phyloP scores from a whole-genome alignment of 176 grass and related monocot species.

The Bolboschoenus planiculmis region DNA sequence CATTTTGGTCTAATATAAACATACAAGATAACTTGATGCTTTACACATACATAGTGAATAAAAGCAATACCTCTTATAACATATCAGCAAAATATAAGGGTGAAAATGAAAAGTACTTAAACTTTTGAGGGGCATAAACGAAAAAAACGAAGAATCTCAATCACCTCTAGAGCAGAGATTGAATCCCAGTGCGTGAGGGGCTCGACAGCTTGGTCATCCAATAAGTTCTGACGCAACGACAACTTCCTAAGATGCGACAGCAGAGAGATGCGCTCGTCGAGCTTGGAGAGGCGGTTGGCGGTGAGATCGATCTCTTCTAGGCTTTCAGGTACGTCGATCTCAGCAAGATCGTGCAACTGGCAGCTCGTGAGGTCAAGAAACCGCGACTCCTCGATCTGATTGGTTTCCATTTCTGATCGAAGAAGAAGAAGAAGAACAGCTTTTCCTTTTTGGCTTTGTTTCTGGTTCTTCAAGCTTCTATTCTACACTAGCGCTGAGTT shows the following conservation, averaged over 20 bases:
- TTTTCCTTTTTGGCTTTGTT: not conserved
- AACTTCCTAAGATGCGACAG: slow-evolving; percentile 63
- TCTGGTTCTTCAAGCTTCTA: not conserved
- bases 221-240: slow-evolving; percentile 75
- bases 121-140: not conserved
- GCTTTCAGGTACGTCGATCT: slow-evolving; percentile 67
- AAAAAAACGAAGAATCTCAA: not conserved
- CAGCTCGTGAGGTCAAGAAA: slow-evolving; percentile 83
- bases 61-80: slow-evolving; percentile 6
- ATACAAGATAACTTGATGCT: too few species aligned
- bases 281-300: slow-evolving; percentile 59
- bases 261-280: slow-evolving; percentile 55
- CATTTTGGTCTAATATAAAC: not conserved
- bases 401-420: slow-evolving; percentile 31
- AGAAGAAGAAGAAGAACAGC: not conserved
- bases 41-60: not conserved
- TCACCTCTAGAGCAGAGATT: slow-evolving; percentile 62
- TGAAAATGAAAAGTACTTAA: not conserved
- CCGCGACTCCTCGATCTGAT: slow-evolving; percentile 17
- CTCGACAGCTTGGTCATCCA: slow-evolving; percentile 58
- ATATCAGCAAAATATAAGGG: not conserved
- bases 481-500: not conserved
- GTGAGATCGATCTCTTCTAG: slow-evolving; percentile 93
- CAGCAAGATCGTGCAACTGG: slow-evolving; percentile 75
- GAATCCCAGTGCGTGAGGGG: slow-evolving; percentile 58